Evolutionary conservation across 208 protist species (phyloP), one percentile per base, ranked within the genome.

Genomic region (Tetramitus jugosus): DNA sequence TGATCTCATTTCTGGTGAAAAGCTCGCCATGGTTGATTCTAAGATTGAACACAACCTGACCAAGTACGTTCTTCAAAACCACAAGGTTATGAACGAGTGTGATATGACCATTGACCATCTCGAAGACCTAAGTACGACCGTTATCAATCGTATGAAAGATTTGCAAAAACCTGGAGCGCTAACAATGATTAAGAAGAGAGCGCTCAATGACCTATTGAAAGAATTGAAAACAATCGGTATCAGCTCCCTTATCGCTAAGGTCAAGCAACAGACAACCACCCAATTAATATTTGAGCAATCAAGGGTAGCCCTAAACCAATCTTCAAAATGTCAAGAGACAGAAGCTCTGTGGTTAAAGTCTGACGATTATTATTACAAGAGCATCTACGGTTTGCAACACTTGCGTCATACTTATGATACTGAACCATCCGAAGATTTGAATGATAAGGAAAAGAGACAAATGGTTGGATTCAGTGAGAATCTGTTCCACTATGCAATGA

Each of bases 311-410:
- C 20, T 53, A n/a, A 8, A 39, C 8, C 7, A 52, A n/a, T 53
- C 26, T 26, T 13, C 3, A 4, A 42, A 39, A 4, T n/a, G 10
- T 3, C 26, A 74, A 6, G 40, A 37, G 7, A 23, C 53, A 29
- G 35, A 39, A 26, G 14, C 37, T 37, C 7, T 52, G 2, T 79
- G 39, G 10, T 71, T 39, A 7, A 67, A 40, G n/a, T 14, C 37
- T 53, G 68, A 64, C 23, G 42, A 68, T 2, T 76, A 79, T 40
- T 68, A 43, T 14, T 76, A n/a, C n/a, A 76, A 60, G 46, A 60
- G 39, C 31, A 39, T 76, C 43, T 43, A 35, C 8, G 20, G 2
- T 29, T 29, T 76, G 26, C 42, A 76, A 53, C 56, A 60, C 26
- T 61, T 76, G 3, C 56, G 33, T 60, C 13, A 37, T 2, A 3